Evolutionary conservation across 192 early-diverging fungal species (phyloP).

Genomic region (Linnemannia hyalina): DNA sequence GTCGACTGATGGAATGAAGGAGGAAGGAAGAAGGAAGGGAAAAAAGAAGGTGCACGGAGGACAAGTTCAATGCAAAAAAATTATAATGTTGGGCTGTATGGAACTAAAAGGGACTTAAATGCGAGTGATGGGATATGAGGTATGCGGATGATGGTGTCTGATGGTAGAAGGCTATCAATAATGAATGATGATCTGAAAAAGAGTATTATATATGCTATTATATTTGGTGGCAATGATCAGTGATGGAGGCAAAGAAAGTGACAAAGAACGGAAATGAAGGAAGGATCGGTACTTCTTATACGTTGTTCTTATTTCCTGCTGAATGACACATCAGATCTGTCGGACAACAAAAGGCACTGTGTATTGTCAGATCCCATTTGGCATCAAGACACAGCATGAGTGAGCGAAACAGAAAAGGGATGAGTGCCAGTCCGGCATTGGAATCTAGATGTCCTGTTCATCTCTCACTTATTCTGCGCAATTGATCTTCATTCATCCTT

Average conservation of each 20-base stretch:
- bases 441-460: slow-evolving; percentile 1
- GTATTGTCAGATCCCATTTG: not conserved
- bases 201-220: not conserved
- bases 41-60: not conserved
- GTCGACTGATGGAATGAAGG: too few relatives aligned
- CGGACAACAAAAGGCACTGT: not conserved
- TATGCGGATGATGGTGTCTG: too few relatives aligned
- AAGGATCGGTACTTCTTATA: not conserved
- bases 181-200: not conserved
- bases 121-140: too few relatives aligned
- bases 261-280: not conserved
- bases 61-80: not conserved
- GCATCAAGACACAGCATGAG: not conserved
- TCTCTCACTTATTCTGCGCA: not conserved
- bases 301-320: not conserved
- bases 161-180: not conserved
- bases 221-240: not conserved
- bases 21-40: not conserved
- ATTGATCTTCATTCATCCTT: slow-evolving; percentile 50
- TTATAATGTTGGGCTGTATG: not conserved
- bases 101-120: too few relatives aligned
- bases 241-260: not conserved
- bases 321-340: not conserved
- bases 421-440: slow-evolving; percentile 19
- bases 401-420: not conserved